Evolutionary conservation across 345 rosid species (phyloP).

Genomic region (Corchorus olitorius): DNA sequence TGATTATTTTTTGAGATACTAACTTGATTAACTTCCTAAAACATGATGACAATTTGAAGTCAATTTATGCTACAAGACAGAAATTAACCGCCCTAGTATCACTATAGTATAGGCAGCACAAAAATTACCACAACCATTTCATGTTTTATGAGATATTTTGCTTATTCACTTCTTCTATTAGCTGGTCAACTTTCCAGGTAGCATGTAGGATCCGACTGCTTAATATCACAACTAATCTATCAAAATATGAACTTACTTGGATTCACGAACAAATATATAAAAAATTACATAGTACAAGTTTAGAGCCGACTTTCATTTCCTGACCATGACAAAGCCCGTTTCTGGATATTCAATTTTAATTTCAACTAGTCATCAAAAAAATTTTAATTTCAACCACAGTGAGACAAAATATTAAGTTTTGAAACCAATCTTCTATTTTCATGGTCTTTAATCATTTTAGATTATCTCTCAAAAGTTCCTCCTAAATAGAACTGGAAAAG

Average conservation of each 20-base stretch:
- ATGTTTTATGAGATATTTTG: background rate
- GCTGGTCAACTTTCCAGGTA: slow-evolving; percentile 5
- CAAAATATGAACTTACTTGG: background rate
- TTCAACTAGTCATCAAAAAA: background rate
- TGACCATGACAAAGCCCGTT: background rate
- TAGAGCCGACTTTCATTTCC: background rate
- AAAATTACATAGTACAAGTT: background rate
- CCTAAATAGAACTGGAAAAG: background rate
- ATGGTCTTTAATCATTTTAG: background rate
- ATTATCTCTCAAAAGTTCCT: background rate
- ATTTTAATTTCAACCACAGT: background rate
- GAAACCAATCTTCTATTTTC: background rate
- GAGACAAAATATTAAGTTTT: background rate
- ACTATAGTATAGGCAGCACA: background rate
- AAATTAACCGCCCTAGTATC: background rate
- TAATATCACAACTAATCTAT: background rate
- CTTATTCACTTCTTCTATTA: background rate
- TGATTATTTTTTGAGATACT: slow-evolving; percentile 31
- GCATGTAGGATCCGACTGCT: background rate
- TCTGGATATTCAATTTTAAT: background rate
- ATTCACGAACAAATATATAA: background rate
- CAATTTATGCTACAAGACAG: background rate
- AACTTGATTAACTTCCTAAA: slow-evolving; percentile 47
- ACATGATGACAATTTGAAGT: slow-evolving; percentile 16
- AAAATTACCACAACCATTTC: background rate